Evolutionary conservation across 2,329 filamentous ascomycete genomes (phyloP).

Genomic region (Lomentospora prolificans): DNA sequence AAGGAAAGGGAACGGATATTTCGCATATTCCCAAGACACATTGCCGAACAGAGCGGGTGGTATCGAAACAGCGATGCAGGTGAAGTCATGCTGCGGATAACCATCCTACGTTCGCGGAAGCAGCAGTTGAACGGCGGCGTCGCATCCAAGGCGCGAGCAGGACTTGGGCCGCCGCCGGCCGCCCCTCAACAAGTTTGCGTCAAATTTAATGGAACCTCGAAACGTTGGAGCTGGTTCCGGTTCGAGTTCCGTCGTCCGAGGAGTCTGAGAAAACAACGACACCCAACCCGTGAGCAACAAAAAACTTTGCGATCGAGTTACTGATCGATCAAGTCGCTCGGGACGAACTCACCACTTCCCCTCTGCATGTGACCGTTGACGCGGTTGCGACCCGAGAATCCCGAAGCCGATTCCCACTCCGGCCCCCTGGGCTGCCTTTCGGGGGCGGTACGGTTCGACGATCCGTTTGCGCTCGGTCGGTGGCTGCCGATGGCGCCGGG

Average conservation of each 20-base stretch:
- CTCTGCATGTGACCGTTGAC: conserved; percentile 52
- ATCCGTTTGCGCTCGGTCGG: conserved; percentile 40
- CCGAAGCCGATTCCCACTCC: conserved; percentile 46
- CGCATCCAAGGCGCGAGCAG: too few relatives aligned
- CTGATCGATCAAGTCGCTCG: background rate
- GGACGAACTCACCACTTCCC: conserved; percentile 44
- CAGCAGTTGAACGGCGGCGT: too few relatives aligned
- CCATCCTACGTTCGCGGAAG: too few relatives aligned
- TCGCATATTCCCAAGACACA: background rate
- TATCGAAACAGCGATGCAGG: background rate
- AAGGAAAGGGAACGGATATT: too few relatives aligned
- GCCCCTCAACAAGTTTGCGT: background rate
- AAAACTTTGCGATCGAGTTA: background rate
- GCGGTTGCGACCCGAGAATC: conserved; percentile 44
- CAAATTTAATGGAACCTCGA: conserved; percentile 12
- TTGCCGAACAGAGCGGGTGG: background rate
- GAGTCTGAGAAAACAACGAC: conserved; percentile 25
- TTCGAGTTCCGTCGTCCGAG: conserved; percentile 31
- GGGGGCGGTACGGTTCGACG: conserved; percentile 34
- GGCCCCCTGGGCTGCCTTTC: conserved; percentile 57
- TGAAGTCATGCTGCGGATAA: background rate
- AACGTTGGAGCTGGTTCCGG: conserved; percentile 23
- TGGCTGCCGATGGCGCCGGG: conserved; percentile 58
- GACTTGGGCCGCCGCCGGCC: too few relatives aligned
- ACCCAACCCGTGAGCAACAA: conserved; percentile 7